Percentiles rank a stretch among this genome's conserved stretches.
phyloP scores from a whole-genome alignment of 208 protist genomes.

The Naegleria fowleri region DNA sequence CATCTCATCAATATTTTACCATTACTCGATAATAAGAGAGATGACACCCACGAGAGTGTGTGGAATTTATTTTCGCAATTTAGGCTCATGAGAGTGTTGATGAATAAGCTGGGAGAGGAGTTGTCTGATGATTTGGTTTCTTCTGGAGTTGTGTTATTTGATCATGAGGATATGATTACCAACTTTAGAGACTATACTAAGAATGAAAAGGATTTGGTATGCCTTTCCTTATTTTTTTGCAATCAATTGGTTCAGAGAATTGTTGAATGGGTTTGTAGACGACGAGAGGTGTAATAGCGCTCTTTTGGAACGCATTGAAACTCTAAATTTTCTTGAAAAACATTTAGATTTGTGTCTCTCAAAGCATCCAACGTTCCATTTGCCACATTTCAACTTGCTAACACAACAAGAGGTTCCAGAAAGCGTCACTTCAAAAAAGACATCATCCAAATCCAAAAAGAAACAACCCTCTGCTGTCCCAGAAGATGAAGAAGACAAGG shows the following conservation, averaged over 20 bases:
- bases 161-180: not conserved
- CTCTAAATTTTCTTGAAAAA: not conserved
- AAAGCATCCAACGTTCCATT: not conserved
- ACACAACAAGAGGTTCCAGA: not conserved
- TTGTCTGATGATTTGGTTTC: not conserved
- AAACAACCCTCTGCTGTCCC: not conserved
- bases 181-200: not conserved
- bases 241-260: slow-evolving; percentile 23
- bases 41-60: not conserved
- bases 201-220: not conserved
- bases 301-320: not conserved
- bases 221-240: not conserved
- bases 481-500: not conserved
- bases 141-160: not conserved
- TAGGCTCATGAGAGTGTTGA: not conserved
- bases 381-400: not conserved
- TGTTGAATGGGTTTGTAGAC: not conserved
- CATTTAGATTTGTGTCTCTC: not conserved
- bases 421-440: not conserved
- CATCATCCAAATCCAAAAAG: not conserved
- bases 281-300: not conserved
- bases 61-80: slow-evolving; percentile 16
- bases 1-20: not conserved
- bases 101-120: not conserved
- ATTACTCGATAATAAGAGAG: not conserved